phyloP scores from a whole-genome alignment of 1,139 yeast species.

The Scheffersomyces stambukii region DNA sequence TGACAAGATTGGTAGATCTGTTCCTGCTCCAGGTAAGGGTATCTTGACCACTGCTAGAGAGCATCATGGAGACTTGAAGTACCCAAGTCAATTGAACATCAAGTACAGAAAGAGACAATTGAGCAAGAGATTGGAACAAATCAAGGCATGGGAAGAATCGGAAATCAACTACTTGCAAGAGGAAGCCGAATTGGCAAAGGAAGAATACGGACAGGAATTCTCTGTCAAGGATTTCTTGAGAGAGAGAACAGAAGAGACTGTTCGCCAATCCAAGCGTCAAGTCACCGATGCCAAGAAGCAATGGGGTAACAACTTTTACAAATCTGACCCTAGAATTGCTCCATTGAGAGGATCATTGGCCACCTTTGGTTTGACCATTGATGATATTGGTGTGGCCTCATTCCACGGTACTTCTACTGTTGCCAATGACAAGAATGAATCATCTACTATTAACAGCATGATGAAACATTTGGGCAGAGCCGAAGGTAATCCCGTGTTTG shows the following conservation, averaged over 20 bases:
- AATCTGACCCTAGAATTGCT: slow-evolving; percentile 88
- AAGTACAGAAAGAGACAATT: slow-evolving; percentile 94
- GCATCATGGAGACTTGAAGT: slow-evolving; percentile 77
- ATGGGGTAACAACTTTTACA: slow-evolving; percentile 95
- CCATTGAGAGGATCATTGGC: slow-evolving; percentile 98
- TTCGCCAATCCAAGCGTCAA: slow-evolving; percentile 82
- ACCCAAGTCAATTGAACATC: slow-evolving; percentile 78
- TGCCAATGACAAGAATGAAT: slow-evolving; percentile 98
- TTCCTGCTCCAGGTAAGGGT: slow-evolving; percentile 99
- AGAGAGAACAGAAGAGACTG: slow-evolving; percentile 86
- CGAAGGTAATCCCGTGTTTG: slow-evolving; percentile 95
- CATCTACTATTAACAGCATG: slow-evolving; percentile 86
- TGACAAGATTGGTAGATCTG: slow-evolving; percentile 97
- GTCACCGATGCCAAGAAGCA: slow-evolving; percentile 83
- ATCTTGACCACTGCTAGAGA: slow-evolving; percentile 97
- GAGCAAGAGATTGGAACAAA: slow-evolving; percentile 70
- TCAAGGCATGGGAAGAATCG: slow-evolving; percentile 78
- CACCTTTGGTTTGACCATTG: slow-evolving; percentile 85
- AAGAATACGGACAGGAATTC: slow-evolving; percentile 59
- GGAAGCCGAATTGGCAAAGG: slow-evolving; percentile 55
- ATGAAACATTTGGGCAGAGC: slow-evolving; percentile 93
- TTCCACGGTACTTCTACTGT: slow-evolving; percentile 99
- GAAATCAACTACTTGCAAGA: slow-evolving; percentile 58
- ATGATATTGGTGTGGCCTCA: slow-evolving; percentile 95
- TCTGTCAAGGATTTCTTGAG: slow-evolving; percentile 53